phyloP scores from a whole-genome alignment of 2,329 filamentous ascomycete species.

The Cyanodermella asteris region DNA sequence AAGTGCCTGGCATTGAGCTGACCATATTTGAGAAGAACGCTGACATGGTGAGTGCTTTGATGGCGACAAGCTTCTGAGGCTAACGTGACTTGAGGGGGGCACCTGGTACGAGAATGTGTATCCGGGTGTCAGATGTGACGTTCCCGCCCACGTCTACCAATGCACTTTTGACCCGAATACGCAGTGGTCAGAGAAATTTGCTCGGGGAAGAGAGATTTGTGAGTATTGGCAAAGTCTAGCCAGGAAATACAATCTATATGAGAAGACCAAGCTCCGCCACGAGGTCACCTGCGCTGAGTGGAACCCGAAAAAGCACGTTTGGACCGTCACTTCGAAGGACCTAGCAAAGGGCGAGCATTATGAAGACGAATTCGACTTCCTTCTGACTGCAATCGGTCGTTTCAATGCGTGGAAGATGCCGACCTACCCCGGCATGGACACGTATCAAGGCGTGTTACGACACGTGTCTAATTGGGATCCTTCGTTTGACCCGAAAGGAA shows the following conservation, averaged over 20 bases:
- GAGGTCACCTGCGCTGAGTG: slow-evolving; percentile 1
- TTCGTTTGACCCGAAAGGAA: slow-evolving; percentile 2
- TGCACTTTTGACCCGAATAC: slow-evolving; percentile 44
- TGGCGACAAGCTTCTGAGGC: slow-evolving; percentile 15
- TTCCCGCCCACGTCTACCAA: slow-evolving; percentile 50
- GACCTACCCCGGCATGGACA: slow-evolving; percentile 1
- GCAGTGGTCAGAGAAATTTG: slow-evolving; percentile 47
- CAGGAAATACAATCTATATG: slow-evolving; percentile 41
- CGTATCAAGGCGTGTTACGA: slow-evolving; percentile 2
- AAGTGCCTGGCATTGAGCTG: slow-evolving; percentile 44
- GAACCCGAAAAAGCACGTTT: not conserved
- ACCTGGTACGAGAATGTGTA: slow-evolving; percentile 31
- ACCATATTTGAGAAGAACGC: slow-evolving; percentile 47
- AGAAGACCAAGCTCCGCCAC: slow-evolving; percentile 12
- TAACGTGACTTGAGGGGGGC: slow-evolving; percentile 22
- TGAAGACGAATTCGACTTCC: slow-evolving; percentile 2
- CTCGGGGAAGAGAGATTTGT: slow-evolving; percentile 42
- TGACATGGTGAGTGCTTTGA: slow-evolving; percentile 34
- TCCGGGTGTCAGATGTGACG: slow-evolving; percentile 45
- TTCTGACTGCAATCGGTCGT: slow-evolving; percentile 2
- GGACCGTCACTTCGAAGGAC: slow-evolving; percentile 1
- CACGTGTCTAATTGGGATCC: slow-evolving; percentile 3
- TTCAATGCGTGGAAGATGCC: slow-evolving; percentile 5
- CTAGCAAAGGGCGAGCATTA: not conserved
- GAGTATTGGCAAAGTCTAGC: slow-evolving; percentile 44